Evolutionary conservation across 2,329 filamentous ascomycete genomes (phyloP), one percentile per base, ranked within the genome.

Genomic region (Sporothrix dimorphospora): DNA sequence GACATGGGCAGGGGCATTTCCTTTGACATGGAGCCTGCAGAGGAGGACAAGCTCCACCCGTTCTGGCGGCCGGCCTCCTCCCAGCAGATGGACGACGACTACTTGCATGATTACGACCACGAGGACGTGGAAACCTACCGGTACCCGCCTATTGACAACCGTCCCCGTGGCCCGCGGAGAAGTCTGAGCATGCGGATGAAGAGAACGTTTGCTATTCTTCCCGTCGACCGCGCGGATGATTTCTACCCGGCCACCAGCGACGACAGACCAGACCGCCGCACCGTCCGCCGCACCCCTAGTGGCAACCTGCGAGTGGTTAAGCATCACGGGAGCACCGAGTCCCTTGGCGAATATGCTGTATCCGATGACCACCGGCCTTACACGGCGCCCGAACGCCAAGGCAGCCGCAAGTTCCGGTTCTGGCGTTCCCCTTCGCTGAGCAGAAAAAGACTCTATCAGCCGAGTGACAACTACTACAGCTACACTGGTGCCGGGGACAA

Each of bases 161-260:
- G 86, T 45, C 84, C 85, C 0, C 76, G 73, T 42, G 79, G 76
- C 27, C 84, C 84, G 2, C 83, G 84, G 49, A 80, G 84, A 70
- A 87, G 83, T 72, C 78, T 90, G 16, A 88, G 86, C 74, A 79
- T 82, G 45, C 85, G 84, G 42, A 80, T 89, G 80, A 88, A 86
- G 79, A 82, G 83, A 47, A 90, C 88, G 0, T 90, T 91, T 81
- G 85, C 88, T 14, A 89, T 90, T 38, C 77, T 90, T 65, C 88
- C 89, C 0, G 75, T 83, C n/a, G 81, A 82, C 2, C 79, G 83
- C 61, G 81, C 84, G 30, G 80, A 82, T 55, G 78, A 81, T 66
- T 72, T 77, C 30, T 76, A 76, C 16, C 72, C 76, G 0, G 75
- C 74, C 5, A 73, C 73, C 0, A 71, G 73, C 3, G 72, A 77